Evolutionary conservation across 208 protist species (phyloP).

Genomic region (Trypanosoma rangeli): DNA sequence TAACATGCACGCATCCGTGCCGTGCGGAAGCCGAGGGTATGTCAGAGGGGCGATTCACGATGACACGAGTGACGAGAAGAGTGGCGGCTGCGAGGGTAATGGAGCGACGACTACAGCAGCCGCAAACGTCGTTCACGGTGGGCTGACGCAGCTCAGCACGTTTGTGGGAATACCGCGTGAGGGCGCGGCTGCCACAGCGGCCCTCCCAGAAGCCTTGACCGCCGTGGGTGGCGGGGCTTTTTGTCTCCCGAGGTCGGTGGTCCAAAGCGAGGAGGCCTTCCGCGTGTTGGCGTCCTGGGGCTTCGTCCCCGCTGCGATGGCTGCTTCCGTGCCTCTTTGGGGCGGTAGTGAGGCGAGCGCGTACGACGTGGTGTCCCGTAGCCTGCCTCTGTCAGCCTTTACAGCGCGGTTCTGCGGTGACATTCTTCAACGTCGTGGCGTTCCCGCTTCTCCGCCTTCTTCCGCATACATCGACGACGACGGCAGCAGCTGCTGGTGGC

Average conservation of each 20-base stretch:
- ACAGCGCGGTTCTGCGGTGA: neutral
- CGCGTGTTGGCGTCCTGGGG: constrained; percentile 4
- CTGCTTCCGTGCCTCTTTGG: neutral
- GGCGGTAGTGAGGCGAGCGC: neutral
- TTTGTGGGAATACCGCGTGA: neutral
- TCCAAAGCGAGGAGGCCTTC: neutral
- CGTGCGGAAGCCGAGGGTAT: neutral
- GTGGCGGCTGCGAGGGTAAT: neutral
- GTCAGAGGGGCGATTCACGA: neutral
- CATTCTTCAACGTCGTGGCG: neutral
- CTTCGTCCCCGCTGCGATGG: neutral
- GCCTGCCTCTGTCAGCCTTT: neutral
- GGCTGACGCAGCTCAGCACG: neutral
- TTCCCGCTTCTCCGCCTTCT: neutral
- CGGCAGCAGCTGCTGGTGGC: neutral
- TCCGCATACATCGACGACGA: neutral
- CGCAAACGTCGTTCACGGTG: neutral
- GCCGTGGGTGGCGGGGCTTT: constrained; percentile 1
- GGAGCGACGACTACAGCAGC: neutral
- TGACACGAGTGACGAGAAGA: neutral
- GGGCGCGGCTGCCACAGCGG: neutral
- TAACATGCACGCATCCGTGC: no score
- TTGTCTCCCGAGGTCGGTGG: constrained; percentile 2
- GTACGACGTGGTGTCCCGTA: neutral
- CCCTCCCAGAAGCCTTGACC: neutral